Evolutionary conservation across 2,329 filamentous ascomycete species (phyloP), one percentile per base, ranked within the genome.

Genomic region (Neophaeococcomyces mojaviensis): DNA sequence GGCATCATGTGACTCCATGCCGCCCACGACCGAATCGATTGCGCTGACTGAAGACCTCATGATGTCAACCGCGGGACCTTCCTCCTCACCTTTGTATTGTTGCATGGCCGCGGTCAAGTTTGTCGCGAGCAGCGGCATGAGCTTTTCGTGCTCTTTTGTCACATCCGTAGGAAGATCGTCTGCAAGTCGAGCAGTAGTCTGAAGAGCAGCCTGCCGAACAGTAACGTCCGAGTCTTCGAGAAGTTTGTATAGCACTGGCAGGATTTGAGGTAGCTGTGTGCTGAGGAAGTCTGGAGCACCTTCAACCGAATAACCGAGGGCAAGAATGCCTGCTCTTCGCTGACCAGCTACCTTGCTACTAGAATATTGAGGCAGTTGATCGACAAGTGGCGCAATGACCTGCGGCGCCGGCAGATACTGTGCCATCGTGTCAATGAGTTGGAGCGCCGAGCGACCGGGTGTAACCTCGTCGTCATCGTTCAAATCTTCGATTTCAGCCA

Each of bases 271-370:
- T 52, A 97, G 79, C 68, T 98, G 92, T 16, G 89, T 95, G 53
- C 87, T 88, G 61, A 97, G 88, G 68, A 97, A 98, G 66, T 98
- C 92, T 13, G 92, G 92, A 24, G 92, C 90, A 58, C 92, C 92
- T 72, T 97, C 92, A 44, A 95, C 90, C 58, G 87, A 90, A 72
- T 90, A 94, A 49, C 90, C 90, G 4, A 98, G 78, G 39, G 90
- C 84, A 52, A 97, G 76, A 61, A 97, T 92, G 67, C 86, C 89
- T 45, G 90, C 89, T 67, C 90, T 86, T 49, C 90, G 83, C 69
- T 85, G 84, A 58, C 87, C 82, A 30, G 88, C 77, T 60, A 94
- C 78, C 49, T 76, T 68, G 61, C 80, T 82, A 57, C 77, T 77
- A 56, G 90, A 87, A 62, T 92, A 96, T 56, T 79, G 78, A 31